Evolutionary conservation across 1,284 basidiomycete species (phyloP), one percentile per base, ranked within the genome.

Genomic region (Ustilago lituana): DNA sequence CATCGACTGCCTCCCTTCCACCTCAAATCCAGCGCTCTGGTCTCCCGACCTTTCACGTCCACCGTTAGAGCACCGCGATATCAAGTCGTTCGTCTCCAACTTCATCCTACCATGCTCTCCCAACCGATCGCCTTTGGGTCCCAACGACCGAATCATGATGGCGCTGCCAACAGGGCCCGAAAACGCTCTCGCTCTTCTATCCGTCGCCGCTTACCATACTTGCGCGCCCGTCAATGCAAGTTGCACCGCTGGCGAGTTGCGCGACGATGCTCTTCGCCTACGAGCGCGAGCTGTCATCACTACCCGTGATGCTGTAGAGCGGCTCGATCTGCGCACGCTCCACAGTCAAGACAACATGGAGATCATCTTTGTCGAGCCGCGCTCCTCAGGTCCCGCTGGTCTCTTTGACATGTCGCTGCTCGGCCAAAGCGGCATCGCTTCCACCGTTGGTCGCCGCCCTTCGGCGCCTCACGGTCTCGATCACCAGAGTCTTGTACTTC

Each of bases 81-180:
- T 80, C 58, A 78, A 78, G 52, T 46, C 61, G 12, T 82, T 80
- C 40, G 67, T 81, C 29, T 43, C 60, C 50, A 64, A 67, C 33
- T 82, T 82, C 45, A 52, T 70, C 38, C 62, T 82, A 8, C 80
- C 80, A 41, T 63, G 66, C 17, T 66, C 67, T 1, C 48, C 56
- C 17, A 41, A 43, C 27, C 17, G 53, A 10, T 29, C 56, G 10
- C 74, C 74, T 3, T 54, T 82, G 8, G 66, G 66, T 20, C 72
- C 73, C 50, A 82, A 82, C 52, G 79, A 82, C 48, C 77, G 80
- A 40, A 67, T 82, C 54, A 81, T 81, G 79, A 78, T 82, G 79
- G 78, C 78, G 11, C 61, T 82, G 12, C 80, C 80, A 3, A 82
- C 80, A 4, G 79, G 80, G 31, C 73, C 80, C 4, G 80, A 82